Conservation (phyloP, 352 stramenopile species). For the Globisporangium lucens region DNA sequence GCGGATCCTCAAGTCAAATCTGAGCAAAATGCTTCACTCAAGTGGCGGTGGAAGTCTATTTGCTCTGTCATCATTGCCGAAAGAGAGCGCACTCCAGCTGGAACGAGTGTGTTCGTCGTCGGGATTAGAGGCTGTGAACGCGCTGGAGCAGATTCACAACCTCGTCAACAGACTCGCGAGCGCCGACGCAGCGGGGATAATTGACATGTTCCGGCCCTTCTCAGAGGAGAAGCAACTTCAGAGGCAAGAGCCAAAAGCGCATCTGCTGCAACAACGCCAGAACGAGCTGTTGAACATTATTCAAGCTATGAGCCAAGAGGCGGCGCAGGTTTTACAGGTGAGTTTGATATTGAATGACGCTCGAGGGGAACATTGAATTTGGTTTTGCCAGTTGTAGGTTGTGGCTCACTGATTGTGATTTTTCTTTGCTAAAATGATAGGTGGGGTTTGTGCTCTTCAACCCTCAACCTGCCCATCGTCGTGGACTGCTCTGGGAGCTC, state of each 20-base stretch:
- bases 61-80: not conserved
- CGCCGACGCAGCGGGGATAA: not conserved
- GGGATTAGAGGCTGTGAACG: not conserved
- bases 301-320: slow-evolving; percentile 28
- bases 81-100: not conserved
- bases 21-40: slow-evolving; percentile 23
- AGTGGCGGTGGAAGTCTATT: not conserved
- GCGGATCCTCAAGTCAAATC: slow-evolving; percentile 43
- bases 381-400: not conserved
- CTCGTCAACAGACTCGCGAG: slow-evolving; percentile 8
- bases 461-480: slow-evolving; percentile 15
- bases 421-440: slow-evolving; percentile 16
- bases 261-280: not conserved
- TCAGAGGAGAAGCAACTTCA: not conserved
- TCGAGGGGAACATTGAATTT: not conserved
- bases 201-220: slow-evolving; percentile 5
- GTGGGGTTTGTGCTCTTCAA: slow-evolving; percentile 55
- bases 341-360: not conserved
- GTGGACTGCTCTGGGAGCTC: slow-evolving; percentile 24
- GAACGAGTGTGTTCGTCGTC: not conserved
- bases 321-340: slow-evolving; percentile 46
- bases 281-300: not conserved
- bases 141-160: slow-evolving; percentile 10
- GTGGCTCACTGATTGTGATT: not conserved
- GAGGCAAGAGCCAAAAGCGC: not conserved